Conservation (phyloP, 2,329 filamentous ascomycete species). For the Rhinocladiella similis region DNA sequence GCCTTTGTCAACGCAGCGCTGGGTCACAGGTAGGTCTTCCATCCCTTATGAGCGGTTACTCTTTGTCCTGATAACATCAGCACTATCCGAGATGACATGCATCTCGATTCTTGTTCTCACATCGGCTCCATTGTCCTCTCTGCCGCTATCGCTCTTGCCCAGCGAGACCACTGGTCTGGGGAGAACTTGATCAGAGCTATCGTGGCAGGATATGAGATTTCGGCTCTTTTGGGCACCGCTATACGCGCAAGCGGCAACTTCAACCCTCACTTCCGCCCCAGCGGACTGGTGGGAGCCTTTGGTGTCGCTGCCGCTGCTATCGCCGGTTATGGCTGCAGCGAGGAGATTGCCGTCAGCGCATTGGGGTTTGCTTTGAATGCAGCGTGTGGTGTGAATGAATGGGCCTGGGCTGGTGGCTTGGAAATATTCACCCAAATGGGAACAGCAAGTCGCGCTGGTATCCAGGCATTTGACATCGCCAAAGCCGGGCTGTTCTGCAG, state of each 20-base stretch:
- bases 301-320: not conserved
- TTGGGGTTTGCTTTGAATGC: slow-evolving; percentile 7
- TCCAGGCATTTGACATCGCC: slow-evolving; percentile 5
- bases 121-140: slow-evolving; percentile 16
- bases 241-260: not conserved
- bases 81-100: slow-evolving; percentile 18
- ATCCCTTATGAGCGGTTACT: not conserved
- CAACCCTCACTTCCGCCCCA: slow-evolving; percentile 1
- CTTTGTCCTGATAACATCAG: not conserved
- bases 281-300: not conserved
- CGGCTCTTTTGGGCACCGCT: slow-evolving; percentile 4
- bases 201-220: slow-evolving; percentile 15
- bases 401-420: slow-evolving; percentile 8
- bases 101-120: slow-evolving; percentile 10
- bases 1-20: slow-evolving; percentile 15
- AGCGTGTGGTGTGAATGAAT: slow-evolving; percentile 10
- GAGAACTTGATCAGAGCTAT: slow-evolving; percentile 5
- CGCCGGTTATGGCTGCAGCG: not conserved
- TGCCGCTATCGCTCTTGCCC: slow-evolving; percentile 9
- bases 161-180: slow-evolving; percentile 12
- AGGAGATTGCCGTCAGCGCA: not conserved
- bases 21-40: slow-evolving; percentile 10
- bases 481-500: not conserved
- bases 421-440: slow-evolving; percentile 10
- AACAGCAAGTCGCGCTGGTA: not conserved